phyloP scores from a whole-genome alignment of 305 asterid species.

The Petunia hybrid region DNA sequence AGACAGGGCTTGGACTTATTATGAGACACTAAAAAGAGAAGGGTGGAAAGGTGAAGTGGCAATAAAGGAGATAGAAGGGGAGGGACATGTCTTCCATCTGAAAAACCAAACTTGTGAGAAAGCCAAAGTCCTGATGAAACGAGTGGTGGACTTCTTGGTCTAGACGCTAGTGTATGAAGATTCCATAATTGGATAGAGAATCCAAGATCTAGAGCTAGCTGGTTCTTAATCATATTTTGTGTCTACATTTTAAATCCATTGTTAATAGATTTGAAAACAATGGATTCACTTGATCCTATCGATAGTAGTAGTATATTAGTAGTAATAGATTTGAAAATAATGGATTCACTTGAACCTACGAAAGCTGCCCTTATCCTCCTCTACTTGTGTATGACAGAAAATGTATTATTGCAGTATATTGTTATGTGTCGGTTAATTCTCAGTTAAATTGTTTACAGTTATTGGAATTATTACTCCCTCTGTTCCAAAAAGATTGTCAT shows the following conservation, averaged over 20 bases:
- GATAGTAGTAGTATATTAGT: too few relatives aligned
- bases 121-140: slow-evolving; percentile 46
- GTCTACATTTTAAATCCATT: not conserved
- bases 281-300: not conserved
- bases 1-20: slow-evolving; percentile 54
- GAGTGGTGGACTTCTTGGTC: slow-evolving; percentile 46
- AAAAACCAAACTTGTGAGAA: slow-evolving; percentile 36
- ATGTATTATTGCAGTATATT: not conserved
- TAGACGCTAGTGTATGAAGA: not conserved
- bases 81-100: slow-evolving; percentile 66
- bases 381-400: not conserved
- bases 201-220: not conserved
- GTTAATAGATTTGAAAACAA: not conserved
- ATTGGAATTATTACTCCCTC: too few relatives aligned
- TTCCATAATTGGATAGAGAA: not conserved
- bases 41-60: slow-evolving; percentile 63
- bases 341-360: not conserved
- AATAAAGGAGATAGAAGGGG: slow-evolving; percentile 56
- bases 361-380: not conserved
- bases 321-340: not conserved
- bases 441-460: not conserved
- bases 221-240: not conserved
- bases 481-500: too few relatives aligned
- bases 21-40: slow-evolving; percentile 52
- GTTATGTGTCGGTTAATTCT: not conserved